Evolutionary conservation across 78 protist species (phyloP).

Genomic region (Dictyostelium brefeldianum): DNA sequence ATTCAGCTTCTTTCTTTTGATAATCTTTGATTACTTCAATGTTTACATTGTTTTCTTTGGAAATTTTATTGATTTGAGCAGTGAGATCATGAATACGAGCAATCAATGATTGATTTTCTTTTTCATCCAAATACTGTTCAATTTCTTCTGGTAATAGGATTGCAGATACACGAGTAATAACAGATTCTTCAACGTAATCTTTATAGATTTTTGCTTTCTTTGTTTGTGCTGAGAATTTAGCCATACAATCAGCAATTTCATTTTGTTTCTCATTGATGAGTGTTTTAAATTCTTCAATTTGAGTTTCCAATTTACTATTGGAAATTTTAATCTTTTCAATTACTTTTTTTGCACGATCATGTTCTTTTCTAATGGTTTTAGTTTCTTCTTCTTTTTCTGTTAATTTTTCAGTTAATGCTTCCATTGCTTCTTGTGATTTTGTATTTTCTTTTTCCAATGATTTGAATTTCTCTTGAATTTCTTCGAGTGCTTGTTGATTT

Average conservation of each 20-base stretch:
- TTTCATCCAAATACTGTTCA: background rate
- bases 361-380: constrained; percentile 20
- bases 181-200: constrained; percentile 22
- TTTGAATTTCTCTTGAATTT: background rate
- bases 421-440: background rate
- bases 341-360: constrained; percentile 27
- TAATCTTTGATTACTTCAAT: constrained; percentile 88
- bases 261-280: constrained; percentile 1
- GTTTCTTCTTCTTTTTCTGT: constrained; percentile 43
- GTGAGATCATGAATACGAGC: background rate
- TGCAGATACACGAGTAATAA: background rate
- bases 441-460: constrained; percentile 20
- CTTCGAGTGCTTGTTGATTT: constrained; percentile 4
- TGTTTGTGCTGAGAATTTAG: constrained; percentile 30
- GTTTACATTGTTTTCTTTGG: constrained; percentile 73
- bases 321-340: constrained; percentile 11
- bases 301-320: background rate
- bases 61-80: background rate
- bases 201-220: background rate
- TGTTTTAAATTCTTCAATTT: constrained; percentile 7
- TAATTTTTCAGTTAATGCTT: constrained; percentile 11
- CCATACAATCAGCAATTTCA: background rate
- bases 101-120: background rate
- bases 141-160: constrained; percentile 18
- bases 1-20: constrained; percentile 83